Conservation (phyloP, 2,329 filamentous ascomycete genomes). For the Fusarium sp. region DNA sequence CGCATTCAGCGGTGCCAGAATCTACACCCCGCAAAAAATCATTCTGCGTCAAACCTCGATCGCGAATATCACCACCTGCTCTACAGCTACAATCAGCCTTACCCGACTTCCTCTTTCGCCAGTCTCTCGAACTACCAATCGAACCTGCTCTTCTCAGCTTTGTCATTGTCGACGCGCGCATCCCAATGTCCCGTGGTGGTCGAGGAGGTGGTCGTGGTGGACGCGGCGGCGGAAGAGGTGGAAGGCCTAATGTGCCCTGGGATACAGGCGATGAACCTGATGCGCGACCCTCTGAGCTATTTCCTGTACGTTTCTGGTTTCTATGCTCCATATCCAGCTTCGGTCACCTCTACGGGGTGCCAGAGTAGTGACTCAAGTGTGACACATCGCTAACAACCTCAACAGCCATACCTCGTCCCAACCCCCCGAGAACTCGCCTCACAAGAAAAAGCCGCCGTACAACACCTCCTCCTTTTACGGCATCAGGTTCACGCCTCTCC, state of each 20-base stretch:
- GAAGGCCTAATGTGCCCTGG: conserved; percentile 66
- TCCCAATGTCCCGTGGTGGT: conserved; percentile 67
- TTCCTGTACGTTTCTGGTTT: conserved; percentile 62
- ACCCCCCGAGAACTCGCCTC: conserved; percentile 59
- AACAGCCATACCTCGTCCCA: conserved; percentile 66
- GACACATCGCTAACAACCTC: conserved; percentile 22
- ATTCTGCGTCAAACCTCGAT: conserved; percentile 35
- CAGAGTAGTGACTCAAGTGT: conserved; percentile 7
- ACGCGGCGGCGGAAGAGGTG: conserved; percentile 63
- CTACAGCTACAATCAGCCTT: conserved; percentile 2
- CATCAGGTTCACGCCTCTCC: conserved; percentile 69
- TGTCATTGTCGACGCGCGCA: neutral
- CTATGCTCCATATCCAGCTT: neutral
- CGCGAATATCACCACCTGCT: conserved; percentile 12
- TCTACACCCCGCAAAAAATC: conserved; percentile 46
- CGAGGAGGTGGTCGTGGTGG: conserved; percentile 67
- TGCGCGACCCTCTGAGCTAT: conserved; percentile 71
- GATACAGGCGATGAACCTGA: conserved; percentile 69
- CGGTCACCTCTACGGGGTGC: neutral
- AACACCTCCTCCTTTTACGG: conserved; percentile 69
- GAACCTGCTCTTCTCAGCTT: neutral
- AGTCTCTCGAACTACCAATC: neutral
- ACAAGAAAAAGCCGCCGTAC: conserved; percentile 64
- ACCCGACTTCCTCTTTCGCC: neutral
- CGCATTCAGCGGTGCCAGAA: conserved; percentile 19